Base-by-base conservation (phyloP, 306 rosid species). In the Rosa rugosa region DNA sequence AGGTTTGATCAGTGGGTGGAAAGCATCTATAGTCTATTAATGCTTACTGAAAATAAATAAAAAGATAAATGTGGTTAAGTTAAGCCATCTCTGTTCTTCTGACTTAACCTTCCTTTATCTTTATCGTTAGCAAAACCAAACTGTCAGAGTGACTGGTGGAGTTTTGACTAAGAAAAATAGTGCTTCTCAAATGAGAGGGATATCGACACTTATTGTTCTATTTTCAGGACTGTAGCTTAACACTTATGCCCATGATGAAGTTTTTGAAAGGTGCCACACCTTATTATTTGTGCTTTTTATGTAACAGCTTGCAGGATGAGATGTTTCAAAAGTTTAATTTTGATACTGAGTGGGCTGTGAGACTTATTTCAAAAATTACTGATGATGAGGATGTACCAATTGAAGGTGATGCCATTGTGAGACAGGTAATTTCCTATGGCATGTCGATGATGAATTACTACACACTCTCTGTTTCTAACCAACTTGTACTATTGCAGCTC, bases 341-440 rank as follows among this genome's bases (percentile, higher is more conserved):
- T 86, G 99, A 95, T 82, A 95, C 95, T 49, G 97, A 92, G 81
- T 95, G 99, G 99, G 99, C 97, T 40, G 97, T 92, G 77, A 86
- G 90, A 78, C 93, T 95, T 80, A 95, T 95, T 83, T 91, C 99
- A 71, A 92, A 77, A 84, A 92, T 95, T 81, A 88, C 99, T 56
- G 89, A 95, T 72, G 99, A 90, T 25, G 98, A 95, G 83, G 97
- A 95, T 87, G 47, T 95, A 54, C 99, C 99, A 77, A 95, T 95
- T 72, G 98, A 95, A 89, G 95, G 99, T 63, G 88, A 80, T 77
- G 86, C 89, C 70, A 89, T 95, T 75, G 90, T 95, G 75, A 92
- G 88, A 81, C 99, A 95, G 98, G 99, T 95, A 68, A 88, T 72
- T 75, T 42, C 76, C 81, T 80, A 77, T 77, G 78, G 68, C 31